Base-by-base conservation (phyloP, 2,329 filamentous ascomycete species). In the Westerdykella sp. region DNA sequence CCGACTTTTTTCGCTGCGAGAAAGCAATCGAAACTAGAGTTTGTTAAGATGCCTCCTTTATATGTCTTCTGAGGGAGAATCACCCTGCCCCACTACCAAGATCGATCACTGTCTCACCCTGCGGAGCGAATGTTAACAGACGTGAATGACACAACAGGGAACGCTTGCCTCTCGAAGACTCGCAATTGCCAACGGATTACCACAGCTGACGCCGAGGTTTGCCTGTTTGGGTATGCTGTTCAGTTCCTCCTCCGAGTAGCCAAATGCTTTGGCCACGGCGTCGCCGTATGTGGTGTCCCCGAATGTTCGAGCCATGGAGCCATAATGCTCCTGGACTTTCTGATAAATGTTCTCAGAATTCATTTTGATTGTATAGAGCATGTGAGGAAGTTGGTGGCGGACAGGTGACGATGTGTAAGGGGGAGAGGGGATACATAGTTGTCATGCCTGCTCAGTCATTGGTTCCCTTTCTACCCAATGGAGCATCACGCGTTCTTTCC, bases 1-100 rank as follows among this genome's bases (percentile, higher is more conserved):
- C 76, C 77, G 32, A 81, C 70, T 49, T 69, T 75, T 18, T 63
- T 65, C 2, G 73, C 68, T 10, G 77, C 76, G 4, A 74, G 69
- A 47, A 80, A 78, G 22, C 75, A 70, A 51, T 81, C 78, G 35
- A 81, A n/a, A n/a, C n/a, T n/a, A n/a, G n/a, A n/a, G n/a, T n/a
- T n/a, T n/a, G n/a, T n/a, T n/a, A n/a, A n/a, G n/a, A n/a, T n/a
- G n/a, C n/a, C n/a, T n/a, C n/a, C n/a, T n/a, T n/a, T n/a, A n/a
- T n/a, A n/a, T n/a, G n/a, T n/a, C n/a, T n/a, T n/a, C n/a, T n/a
- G n/a, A n/a, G n/a, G n/a, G n/a, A n/a, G n/a, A n/a, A n/a, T n/a
- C n/a, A 75, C 1, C 79, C 78, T 6, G 73, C 77, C 4, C 79
- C 77, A 47, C 70, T 73, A 2, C 79, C 78, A 2, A 82, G 64